Evolutionary conservation across 257 asterid species (phyloP).

Genomic region (Solanum tacnaense): DNA sequence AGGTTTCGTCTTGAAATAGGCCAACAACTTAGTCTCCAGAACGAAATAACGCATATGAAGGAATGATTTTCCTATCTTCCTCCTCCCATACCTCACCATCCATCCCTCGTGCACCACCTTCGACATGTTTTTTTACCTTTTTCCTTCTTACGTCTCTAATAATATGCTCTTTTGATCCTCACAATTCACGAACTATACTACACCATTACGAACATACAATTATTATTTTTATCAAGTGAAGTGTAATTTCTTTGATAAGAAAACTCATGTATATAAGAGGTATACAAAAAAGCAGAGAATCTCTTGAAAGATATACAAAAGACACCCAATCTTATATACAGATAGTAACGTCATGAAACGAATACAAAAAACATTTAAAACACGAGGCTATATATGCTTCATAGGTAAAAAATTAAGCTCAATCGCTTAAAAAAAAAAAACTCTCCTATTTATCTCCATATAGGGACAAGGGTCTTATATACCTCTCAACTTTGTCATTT

Average conservation of each 20-base stretch:
- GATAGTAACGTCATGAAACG: background rate
- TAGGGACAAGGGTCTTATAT: no score
- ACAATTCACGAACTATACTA: background rate
- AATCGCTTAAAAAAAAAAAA: no score
- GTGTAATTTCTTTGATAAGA: background rate
- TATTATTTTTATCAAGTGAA: background rate
- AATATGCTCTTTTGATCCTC: background rate
- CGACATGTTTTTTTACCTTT: slow-evolving; percentile 28
- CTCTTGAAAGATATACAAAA: background rate
- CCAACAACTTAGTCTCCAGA: slow-evolving; percentile 63
- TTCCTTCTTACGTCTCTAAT: background rate
- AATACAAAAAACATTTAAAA: background rate
- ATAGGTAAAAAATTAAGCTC: no score
- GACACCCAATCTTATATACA: background rate
- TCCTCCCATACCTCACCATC: slow-evolving; percentile 93
- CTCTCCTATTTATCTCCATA: no score
- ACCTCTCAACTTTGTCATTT: no score
- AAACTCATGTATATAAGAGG: background rate
- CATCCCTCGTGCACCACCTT: slow-evolving; percentile 87
- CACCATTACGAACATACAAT: background rate
- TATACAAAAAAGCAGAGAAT: background rate
- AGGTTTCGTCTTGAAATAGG: slow-evolving; percentile 89
- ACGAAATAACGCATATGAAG: slow-evolving; percentile 90
- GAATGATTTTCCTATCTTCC: slow-evolving; percentile 79
- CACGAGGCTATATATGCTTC: background rate